Evolutionary conservation across 495 filamentous ascomycete species (phyloP).

Genomic region (Talaromyces proteolyticus): DNA sequence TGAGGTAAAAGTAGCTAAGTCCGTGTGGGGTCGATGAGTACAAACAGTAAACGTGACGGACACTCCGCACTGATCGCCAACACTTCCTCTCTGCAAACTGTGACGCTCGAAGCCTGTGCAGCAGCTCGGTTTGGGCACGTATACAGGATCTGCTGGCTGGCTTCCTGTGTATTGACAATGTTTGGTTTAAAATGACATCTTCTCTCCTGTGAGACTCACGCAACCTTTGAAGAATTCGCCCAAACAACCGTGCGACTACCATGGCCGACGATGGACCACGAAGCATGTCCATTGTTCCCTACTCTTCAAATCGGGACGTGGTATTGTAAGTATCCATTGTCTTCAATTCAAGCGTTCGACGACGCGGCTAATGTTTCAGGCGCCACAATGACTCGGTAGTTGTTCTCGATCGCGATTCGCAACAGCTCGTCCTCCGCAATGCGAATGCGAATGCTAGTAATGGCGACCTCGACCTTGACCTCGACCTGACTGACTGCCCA

Average conservation of each 20-base stretch:
- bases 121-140: no score
- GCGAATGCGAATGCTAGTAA: conserved; percentile 41
- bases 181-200: neutral
- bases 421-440: conserved; percentile 75
- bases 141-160: neutral
- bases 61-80: no score
- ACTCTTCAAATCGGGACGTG: conserved; percentile 41
- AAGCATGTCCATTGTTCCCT: conserved; percentile 42
- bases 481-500: conserved; percentile 68
- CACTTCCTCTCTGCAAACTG: no score
- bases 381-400: conserved; percentile 91
- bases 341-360: neutral
- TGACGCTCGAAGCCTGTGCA: no score
- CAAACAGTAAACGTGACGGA: no score
- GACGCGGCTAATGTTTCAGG: conserved; percentile 34
- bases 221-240: neutral
- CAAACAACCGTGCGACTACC: neutral
- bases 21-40: no score
- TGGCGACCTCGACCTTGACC: conserved; percentile 19
- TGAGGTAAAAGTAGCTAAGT: no score
- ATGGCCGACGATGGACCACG: conserved; percentile 28
- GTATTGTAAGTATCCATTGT: conserved; percentile 36
- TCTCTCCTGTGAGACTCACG: neutral
- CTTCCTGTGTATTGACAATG: neutral
- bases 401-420: conserved; percentile 78